Evolutionary conservation across 371 early-diverging fungal species (phyloP), one percentile per base, ranked within the genome.

Genomic region (Haplosporangium sp.): DNA sequence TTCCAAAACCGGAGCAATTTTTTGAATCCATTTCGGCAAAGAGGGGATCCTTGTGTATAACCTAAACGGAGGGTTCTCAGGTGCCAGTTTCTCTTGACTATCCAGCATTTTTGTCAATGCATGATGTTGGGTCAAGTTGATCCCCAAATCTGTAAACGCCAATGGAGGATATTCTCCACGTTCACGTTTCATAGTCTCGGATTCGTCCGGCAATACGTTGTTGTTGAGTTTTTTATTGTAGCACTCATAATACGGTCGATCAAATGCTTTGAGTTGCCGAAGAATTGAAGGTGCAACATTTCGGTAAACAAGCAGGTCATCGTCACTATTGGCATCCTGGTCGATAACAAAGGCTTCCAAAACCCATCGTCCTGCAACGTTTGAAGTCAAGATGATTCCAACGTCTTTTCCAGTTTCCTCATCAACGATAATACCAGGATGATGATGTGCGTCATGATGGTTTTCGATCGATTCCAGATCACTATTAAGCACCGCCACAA

Each of bases 371-470:
- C 55, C 56, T 10, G 40, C 37, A 19, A 5, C 20, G 34, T 52
- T 17, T 9, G 64, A 58, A 7, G 68, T 52, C 55, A 73, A 37
- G 0, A 69, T 61, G 7, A 77, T 48, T 15, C 72, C 77, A 5
- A 61, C 50, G 38, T 77, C 72, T 35, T 69, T 55, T 9, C 63
- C 65, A n/a, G 65, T 61, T 67, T 65, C 69, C 38, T 35, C 9
- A 38, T 77, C 67, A 42, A 73, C 78, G 19, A 77, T 40, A n/a
- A 77, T 70, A 2, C 72, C 63, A 1, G 65, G 45, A 15, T 67
- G 63, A 15, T 72, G 77, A 27, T 63, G 65, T 2, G 52, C 67
- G 34, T 68, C 65, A n/a, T 61, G 65, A 34, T 56, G 15, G n/a
- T 34, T 42, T 4, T 47, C 42, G n/a, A 44, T 64, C 34, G 27